Evolutionary conservation across 345 rosid species (phyloP).

Genomic region (Excoecaria agallocha): DNA sequence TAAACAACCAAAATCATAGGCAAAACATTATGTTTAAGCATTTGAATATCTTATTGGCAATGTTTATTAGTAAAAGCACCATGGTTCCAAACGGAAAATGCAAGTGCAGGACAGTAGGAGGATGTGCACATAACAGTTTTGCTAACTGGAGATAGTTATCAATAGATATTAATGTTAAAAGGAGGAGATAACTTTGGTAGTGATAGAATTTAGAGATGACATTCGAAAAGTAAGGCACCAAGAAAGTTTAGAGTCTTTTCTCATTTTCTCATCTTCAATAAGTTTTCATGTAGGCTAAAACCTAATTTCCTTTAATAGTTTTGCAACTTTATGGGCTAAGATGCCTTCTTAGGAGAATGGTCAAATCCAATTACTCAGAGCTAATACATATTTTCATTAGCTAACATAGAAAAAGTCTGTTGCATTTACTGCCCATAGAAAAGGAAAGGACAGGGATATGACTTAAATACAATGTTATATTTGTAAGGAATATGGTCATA

Average conservation of each 20-base stretch:
- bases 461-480: too few species aligned
- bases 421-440: too few species aligned
- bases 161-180: too few species aligned
- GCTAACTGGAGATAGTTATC: too few species aligned
- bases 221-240: neutral
- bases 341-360: neutral
- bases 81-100: neutral
- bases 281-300: neutral
- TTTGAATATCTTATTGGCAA: neutral
- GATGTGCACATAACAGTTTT: neutral
- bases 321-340: neutral
- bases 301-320: neutral
- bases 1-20: neutral
- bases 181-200: too few species aligned
- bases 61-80: neutral
- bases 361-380: neutral
- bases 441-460: too few species aligned
- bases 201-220: neutral
- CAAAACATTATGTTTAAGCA: neutral
- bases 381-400: neutral
- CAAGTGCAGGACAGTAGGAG: neutral
- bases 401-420: neutral
- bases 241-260: neutral
- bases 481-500: too few species aligned
- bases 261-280: neutral